Base-by-base conservation (phyloP, 169 alveolate species). In the Eimeria falciformis region DNA sequence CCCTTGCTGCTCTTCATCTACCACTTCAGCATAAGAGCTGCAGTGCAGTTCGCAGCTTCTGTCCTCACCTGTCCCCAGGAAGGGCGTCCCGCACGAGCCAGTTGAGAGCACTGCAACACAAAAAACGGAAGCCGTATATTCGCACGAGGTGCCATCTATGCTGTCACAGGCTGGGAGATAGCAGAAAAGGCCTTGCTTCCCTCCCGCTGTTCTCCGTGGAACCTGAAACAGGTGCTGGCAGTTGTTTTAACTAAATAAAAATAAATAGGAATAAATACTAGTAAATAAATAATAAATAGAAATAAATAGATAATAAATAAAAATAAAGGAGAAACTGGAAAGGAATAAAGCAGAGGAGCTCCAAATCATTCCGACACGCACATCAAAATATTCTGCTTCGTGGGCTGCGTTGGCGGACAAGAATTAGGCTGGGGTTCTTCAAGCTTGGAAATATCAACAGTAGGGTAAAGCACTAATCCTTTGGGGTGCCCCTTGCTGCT, bases 41-140 rank as follows among this genome's bases (percentile, higher is more conserved):
- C n/a, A n/a, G n/a, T n/a, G n/a, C n/a, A n/a, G n/a, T n/a, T 9
- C 21, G 71, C 71, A 14, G 33, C 71, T 58, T 14, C 71, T n/a
- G 29, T 27, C 18, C 84, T 23, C 65, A 73, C 84, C 84, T 73
- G 65, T 73, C 84, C 2, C 84, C 84, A 18, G 84, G 84, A 29
- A 73, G 25, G 11, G 97, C 95, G 81, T 94, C 97, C 71, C 96
- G 89, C 23, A 95, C 96, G 55, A 97, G 94, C 98, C 98, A 97
- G 75, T 96, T 94, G 58, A 97, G 14, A 92, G 82, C 94, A 79
- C 94, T 50, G 91, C 93, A 90, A 90, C 84, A 40, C 75, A 46
- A 82, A 81, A 96, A 92, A 45, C 95, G 95, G 37, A 7, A 62
- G n/a, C 43, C 21, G 79, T 47, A 68, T 7, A 23, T 33, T 23